Base-by-base conservation (phyloP, 371 early-diverging fungal genomes). In the Edhazardia aedis region DNA sequence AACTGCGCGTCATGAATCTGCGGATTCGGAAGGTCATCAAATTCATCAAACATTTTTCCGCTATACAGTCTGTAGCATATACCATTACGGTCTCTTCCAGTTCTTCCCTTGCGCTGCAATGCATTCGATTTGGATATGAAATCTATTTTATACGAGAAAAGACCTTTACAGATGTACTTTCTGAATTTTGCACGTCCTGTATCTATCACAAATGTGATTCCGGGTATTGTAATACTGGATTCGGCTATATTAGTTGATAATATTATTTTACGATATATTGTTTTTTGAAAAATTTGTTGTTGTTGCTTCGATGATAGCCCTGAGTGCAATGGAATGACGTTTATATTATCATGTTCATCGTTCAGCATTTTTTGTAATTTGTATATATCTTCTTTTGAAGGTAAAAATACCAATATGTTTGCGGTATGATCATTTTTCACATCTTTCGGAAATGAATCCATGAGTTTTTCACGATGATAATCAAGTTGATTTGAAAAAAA, bases 141-240 rank as follows among this genome's bases (percentile, higher is more conserved):
- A 33, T 54, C 62, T 39, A 62, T 55, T 19, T 57, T 53, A 52
- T 63, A 74, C 18, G 39, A 53, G 18, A 58, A 26, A 2, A 58
- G 46, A 45, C 27, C 55, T 43, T 47, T 58, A 47, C 43, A 48
- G 42, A 52, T 54, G 26, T 51, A 33, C 12, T 22, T 49, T 47
- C 43, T 62, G 28, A 83, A 81, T 64, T 98, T 98, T 21, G 79
- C 82, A 67, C 83, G 81, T 23, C 96, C 99, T 40, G 80, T 77
- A 70, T 98, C 99, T 12, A 98, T 82, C 0, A 98, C 93, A 65
- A 88, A 91, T n/a, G 78, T 77, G 52, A 98, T 80, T 24, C 82
- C 81, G 14, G 88, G 88, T 42, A 98, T 92, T 1, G 99, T 98
- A 18, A 98, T 77, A 14, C 87, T 86, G 0, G 96, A 93, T 72